Percentiles rank a stretch among this genome's conserved stretches.
These are phyloP conservation scores for Omphalotus olearius DNA, from an alignment of 1,284 basidiomycete genomes.

Conservation along the genomic window DNA sequence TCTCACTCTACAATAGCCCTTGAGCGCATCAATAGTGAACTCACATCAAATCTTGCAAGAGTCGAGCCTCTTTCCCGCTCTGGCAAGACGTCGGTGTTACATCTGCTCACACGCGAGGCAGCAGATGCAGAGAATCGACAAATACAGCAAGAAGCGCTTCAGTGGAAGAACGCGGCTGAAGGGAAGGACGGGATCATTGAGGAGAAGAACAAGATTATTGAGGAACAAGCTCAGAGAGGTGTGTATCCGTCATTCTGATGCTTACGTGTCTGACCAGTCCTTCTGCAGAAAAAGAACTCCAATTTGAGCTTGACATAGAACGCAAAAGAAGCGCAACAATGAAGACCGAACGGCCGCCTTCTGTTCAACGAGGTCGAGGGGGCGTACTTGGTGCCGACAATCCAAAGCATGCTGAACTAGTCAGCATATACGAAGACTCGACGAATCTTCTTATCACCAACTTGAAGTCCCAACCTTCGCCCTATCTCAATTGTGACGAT, in stretches of 20 bases:
- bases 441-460: constrained; percentile 52
- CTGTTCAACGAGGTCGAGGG: constrained; percentile 25
- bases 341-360: constrained; percentile 27
- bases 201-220: constrained; percentile 43
- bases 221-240: constrained; percentile 46
- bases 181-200: constrained; percentile 40
- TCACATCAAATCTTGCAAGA: constrained; percentile 49
- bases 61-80: constrained; percentile 48
- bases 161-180: constrained; percentile 39
- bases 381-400: constrained; percentile 38
- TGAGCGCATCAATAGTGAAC: constrained; percentile 50
- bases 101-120: constrained; percentile 67
- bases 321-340: constrained; percentile 42
- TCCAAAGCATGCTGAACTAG: constrained; percentile 45
- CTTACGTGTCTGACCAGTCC: neutral
- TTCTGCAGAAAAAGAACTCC: constrained; percentile 43
- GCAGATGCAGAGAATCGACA: constrained; percentile 62
- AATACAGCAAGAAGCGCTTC: constrained; percentile 44
- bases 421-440: constrained; percentile 58
- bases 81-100: constrained; percentile 47
- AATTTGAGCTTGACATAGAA: constrained; percentile 58
- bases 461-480: constrained; percentile 37
- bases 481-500: constrained; percentile 34
- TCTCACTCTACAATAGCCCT: constrained; percentile 38
- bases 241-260: constrained; percentile 15